Percentiles rank a stretch among this genome's conserved stretches.
Conservation (phyloP, 768 basidiomycete species). For the Mycena sanguinolenta region DNA sequence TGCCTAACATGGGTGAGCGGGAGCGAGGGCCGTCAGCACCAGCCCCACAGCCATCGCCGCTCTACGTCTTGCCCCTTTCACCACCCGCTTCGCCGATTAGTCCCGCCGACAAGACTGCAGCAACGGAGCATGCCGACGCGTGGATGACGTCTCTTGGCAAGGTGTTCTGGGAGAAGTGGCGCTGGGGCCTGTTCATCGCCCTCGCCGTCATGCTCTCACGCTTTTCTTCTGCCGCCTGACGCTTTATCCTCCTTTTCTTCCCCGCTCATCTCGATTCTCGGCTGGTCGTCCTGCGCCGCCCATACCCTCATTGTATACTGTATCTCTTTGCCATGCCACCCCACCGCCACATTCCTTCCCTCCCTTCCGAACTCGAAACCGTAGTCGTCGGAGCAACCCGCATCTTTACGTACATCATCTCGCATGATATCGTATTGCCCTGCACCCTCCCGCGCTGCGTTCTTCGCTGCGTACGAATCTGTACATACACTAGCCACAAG, state of each 20-base stretch:
- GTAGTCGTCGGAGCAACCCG: too few species aligned
- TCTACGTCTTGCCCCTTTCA: slow-evolving; percentile 19
- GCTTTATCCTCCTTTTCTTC: not conserved
- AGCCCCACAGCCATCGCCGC: slow-evolving; percentile 27
- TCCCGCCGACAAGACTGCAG: slow-evolving; percentile 38
- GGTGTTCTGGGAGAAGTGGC: slow-evolving; percentile 86
- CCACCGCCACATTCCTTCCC: not conserved
- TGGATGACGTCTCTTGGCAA: slow-evolving; percentile 75
- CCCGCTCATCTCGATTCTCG: too few species aligned
- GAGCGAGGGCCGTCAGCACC: slow-evolving; percentile 58
- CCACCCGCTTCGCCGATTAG: slow-evolving; percentile 15
- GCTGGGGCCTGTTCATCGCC: slow-evolving; percentile 84
- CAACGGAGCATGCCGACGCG: slow-evolving; percentile 49
- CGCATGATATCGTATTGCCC: too few species aligned
- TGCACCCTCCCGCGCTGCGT: too few species aligned
- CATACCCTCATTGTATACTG: not conserved
- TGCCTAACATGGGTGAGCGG: slow-evolving; percentile 95
- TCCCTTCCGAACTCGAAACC: not conserved
- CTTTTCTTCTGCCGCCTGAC: slow-evolving; percentile 65
- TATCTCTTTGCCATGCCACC: not conserved
- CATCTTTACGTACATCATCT: too few species aligned
- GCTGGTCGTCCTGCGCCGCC: not conserved
- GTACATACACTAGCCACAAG: too few species aligned
- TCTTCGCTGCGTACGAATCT: too few species aligned
- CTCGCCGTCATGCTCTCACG: slow-evolving; percentile 84